Evolutionary conservation across 2,329 filamentous ascomycete species (phyloP).

Genomic region (Neopestalotiopsis sp.): DNA sequence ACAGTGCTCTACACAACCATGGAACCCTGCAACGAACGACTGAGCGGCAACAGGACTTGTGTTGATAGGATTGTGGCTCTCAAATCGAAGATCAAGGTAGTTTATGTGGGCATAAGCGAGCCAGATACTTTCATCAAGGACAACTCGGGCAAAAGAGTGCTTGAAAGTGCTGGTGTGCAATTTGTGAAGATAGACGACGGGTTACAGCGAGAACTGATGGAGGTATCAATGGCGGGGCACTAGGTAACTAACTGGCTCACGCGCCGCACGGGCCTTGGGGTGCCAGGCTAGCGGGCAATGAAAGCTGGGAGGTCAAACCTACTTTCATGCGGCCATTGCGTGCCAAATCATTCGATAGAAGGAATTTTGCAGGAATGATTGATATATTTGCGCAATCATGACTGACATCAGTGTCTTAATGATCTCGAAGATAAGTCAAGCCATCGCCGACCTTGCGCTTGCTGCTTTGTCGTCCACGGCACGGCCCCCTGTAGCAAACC

Average conservation of each 20-base stretch:
- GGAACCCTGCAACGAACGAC: constrained; percentile 48
- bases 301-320: background rate
- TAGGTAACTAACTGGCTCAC: constrained; percentile 13
- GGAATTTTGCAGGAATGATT: no score
- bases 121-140: constrained; percentile 40
- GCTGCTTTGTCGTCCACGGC: background rate
- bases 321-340: background rate
- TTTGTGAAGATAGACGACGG: background rate
- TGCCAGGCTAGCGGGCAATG: background rate
- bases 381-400: background rate
- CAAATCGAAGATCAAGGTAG: constrained; percentile 36
- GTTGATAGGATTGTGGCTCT: constrained; percentile 40
- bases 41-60: constrained; percentile 45
- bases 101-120: constrained; percentile 45
- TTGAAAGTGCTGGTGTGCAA: constrained; percentile 29
- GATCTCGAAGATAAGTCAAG: no score
- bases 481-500: background rate
- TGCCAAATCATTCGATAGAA: no score
- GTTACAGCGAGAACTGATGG: constrained; percentile 15
- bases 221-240: constrained; percentile 68
- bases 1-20: constrained; percentile 50
- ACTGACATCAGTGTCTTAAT: background rate
- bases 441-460: background rate
- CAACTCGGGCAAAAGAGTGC: constrained; percentile 34
- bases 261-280: background rate